Evolutionary conservation across 2,329 filamentous ascomycete species (phyloP), one percentile per base, ranked within the genome.

Genomic region (Fusarium setosum): DNA sequence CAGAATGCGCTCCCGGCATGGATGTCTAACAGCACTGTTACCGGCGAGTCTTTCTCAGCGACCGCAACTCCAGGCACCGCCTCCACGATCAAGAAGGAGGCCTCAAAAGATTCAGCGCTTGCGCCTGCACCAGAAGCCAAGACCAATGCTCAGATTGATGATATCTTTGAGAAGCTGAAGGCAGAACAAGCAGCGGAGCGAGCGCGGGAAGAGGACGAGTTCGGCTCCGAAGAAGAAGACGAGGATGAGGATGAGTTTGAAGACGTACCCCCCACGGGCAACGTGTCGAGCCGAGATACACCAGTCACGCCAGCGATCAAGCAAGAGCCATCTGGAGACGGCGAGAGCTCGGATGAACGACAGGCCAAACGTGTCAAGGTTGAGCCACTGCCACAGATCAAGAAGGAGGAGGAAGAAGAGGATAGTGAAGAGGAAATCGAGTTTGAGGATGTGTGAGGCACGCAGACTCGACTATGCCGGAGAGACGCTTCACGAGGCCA

Each of bases 1-100:
- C 88, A 92, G 72, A 93, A 93, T 72, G 88, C 87, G 8, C 77
- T 93, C 61, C 91, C 91, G 3, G 80, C 84, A 9, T 93, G 91
- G 89, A 91, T 92, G 79, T 87, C 88, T 1, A 86, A 90, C 56
- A 91, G 89, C 63, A 92, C 90, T 3, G 85, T 92, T 45, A 88
- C 84, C 5, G 87, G 88, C 49, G 84, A 88, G 59, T 85, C 86
- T n/a, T 91, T 87, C 74, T 77, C 81, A 37, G 79, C 70, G 6
- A 68, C 59, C 12, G 76, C 67, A 23, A 55, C 53, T 8, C 38
- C 65, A 23, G 65, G 60, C 11, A 52, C 48, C 17, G 48, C 50
- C 15, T 21, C 59, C 3, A 51, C 73, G 61, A 68, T 75, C 20
- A 78, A 79, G 18, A 76, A 80, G 59, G 80, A 82, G 24, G 79